Percentiles rank a stretch among this genome's conserved stretches.
These are phyloP conservation scores for Xylariaceae sp. DNA, from an alignment of 2,329 filamentous ascomycete genomes.

Conservation along the genomic window DNA sequence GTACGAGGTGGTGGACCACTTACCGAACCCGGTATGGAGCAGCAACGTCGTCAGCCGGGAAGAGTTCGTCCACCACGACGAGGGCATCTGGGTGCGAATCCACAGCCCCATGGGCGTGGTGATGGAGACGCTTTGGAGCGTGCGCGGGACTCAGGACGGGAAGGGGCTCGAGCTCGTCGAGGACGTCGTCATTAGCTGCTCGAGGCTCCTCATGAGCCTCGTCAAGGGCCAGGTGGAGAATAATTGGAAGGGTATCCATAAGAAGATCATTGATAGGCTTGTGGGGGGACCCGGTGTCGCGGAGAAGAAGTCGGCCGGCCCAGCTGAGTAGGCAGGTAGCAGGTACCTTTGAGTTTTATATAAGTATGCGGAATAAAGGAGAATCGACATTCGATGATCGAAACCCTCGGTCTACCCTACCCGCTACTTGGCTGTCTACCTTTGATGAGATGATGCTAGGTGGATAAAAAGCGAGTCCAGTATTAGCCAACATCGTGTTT, in stretches of 20 bases:
- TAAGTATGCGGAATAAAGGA: not conserved
- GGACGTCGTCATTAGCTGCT: slow-evolving; percentile 46
- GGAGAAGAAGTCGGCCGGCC: slow-evolving; percentile 1
- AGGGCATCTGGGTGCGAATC: slow-evolving; percentile 48
- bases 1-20: slow-evolving; percentile 47
- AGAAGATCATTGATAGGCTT: slow-evolving; percentile 40
- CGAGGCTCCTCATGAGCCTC: slow-evolving; percentile 43
- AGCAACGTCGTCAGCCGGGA: slow-evolving; percentile 48
- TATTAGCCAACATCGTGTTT: not conserved
- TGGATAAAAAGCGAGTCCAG: not conserved
- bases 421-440: not conserved
- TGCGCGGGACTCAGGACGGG: slow-evolving; percentile 32
- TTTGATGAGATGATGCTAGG: not conserved
- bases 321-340: not conserved
- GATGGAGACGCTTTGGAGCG: slow-evolving; percentile 49
- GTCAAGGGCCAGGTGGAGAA: slow-evolving; percentile 47
- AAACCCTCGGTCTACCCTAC: not conserved
- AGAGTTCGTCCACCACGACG: slow-evolving; percentile 46
- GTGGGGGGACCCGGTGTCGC: slow-evolving; percentile 24
- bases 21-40: slow-evolving; percentile 52
- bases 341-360: no score
- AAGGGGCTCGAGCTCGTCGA: slow-evolving; percentile 41
- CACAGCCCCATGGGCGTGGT: slow-evolving; percentile 45
- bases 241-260: slow-evolving; percentile 47
- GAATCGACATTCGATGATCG: not conserved